Evolutionary conservation across 768 basidiomycete genomes (phyloP), one percentile per base, ranked within the genome.

Genomic region (Mycena chlorophos): DNA sequence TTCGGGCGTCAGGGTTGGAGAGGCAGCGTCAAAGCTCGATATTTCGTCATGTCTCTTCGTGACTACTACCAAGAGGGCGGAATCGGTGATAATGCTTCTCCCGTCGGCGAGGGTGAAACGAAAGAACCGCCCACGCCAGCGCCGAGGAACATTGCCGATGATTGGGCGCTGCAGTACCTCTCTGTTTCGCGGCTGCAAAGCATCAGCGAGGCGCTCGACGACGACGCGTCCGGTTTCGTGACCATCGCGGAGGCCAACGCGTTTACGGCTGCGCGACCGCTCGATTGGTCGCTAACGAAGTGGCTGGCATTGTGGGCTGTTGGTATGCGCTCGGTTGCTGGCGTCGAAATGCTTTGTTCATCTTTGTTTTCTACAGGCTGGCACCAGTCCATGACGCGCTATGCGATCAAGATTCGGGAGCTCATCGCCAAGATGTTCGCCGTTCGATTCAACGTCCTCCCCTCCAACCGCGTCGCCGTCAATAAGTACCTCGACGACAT

Each of bases 191-290:
- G 65, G 23, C 30, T 74, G 17, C 72, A 69, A 25, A 62, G 61
- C 6, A 61, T 76, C 31, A 61, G 65, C 23, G 73, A 74, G 57
- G 72, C 68, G 2, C 69, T 77, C 40, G 75, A 77, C 31, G 70
- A 71, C 28, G 74, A 77, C 55, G 68, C 64, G 0, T 70, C 69
- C 10, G 73, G 74, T 0, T 75, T 17, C 12, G 25, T 30, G n/a
- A 28, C 38, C 3, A 57, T 73, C 12, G 56, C 57, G 8, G 73
- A 73, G 29, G 70, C 68, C 1, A 75, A 75, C 47, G 47, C 50
- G 0, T 73, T 75, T 46, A 71, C 69, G 0, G 26, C 56, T 2
- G 48, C 62, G n/a, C 61, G 68, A 3, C 74, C 73, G 0, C 29
- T 61, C 27, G 69, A 64, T 14, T 75, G 71, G 71, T 70, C 65